phyloP scores from a whole-genome alignment of 2,329 filamentous ascomycete species.

The Fusarium pseudonygamai region DNA sequence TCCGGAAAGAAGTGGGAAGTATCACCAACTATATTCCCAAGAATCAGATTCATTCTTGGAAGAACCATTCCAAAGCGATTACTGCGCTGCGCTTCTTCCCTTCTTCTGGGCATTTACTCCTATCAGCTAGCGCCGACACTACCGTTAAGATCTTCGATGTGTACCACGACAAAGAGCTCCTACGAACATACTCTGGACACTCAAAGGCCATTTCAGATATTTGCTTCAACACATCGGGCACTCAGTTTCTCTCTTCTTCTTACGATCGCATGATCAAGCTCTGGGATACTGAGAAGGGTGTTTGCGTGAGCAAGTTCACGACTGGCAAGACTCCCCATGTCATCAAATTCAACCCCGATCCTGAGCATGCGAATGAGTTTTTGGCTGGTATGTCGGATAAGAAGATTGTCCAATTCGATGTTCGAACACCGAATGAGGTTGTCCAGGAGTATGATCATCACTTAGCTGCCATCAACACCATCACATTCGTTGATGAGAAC shows the following conservation, averaged over 20 bases:
- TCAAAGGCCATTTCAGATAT: constrained; percentile 90
- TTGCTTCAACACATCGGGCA: constrained; percentile 84
- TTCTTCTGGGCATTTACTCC: constrained; percentile 82
- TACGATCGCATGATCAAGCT: constrained; percentile 97
- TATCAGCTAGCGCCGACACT: constrained; percentile 89
- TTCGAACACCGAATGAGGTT: constrained; percentile 76
- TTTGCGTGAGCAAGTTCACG: constrained; percentile 87
- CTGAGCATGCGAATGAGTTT: constrained; percentile 85
- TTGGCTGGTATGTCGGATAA: constrained; percentile 98
- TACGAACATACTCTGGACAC: constrained; percentile 93
- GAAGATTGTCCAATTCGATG: constrained; percentile 98
- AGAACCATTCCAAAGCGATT: constrained; percentile 82
- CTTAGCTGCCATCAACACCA: constrained; percentile 95
- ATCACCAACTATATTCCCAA: constrained; percentile 93
- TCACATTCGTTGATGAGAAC: constrained; percentile 94
- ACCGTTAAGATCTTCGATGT: constrained; percentile 96
- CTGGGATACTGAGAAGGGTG: constrained; percentile 96
- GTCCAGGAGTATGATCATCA: constrained; percentile 99
- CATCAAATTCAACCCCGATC: constrained; percentile 87
- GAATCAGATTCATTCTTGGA: constrained; percentile 92
- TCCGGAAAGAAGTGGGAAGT: constrained; percentile 82
- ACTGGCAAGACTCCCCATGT: constrained; percentile 97
- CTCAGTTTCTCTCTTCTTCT: constrained; percentile 87
- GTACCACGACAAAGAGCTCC: constrained; percentile 86
- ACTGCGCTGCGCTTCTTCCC: constrained; percentile 93